A percentile compares a stretch with the other conserved stretches of the same genome.
phyloP scores from a whole-genome alignment of 768 basidiomycete genomes.

The Calocera viscosa region DNA sequence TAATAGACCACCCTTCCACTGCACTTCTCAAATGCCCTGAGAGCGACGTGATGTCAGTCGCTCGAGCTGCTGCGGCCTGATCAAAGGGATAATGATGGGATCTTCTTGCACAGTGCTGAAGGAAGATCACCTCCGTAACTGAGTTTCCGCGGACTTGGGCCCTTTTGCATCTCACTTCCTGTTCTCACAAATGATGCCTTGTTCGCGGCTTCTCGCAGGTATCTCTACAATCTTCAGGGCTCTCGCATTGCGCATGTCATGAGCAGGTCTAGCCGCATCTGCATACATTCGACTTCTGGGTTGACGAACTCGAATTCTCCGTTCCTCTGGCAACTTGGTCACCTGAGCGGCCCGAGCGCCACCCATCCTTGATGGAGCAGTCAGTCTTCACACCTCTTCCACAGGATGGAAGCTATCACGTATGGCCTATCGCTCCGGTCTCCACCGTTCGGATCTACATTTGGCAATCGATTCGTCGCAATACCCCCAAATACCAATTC shows the following conservation, averaged over 20 bases:
- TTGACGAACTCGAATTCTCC: background rate
- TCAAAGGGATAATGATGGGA: background rate
- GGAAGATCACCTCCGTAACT: background rate
- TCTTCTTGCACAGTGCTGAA: background rate
- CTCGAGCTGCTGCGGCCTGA: background rate
- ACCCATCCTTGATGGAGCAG: no score
- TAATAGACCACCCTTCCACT: conserved; percentile 3
- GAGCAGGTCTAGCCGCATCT: background rate
- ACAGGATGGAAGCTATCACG: no score
- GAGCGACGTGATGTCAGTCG: background rate
- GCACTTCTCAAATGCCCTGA: background rate
- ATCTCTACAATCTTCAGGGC: background rate
- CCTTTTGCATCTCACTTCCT: background rate
- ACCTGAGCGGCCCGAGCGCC: background rate
- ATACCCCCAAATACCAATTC: no score
- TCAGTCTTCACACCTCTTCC: no score
- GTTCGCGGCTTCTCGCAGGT: background rate
- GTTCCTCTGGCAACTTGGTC: background rate
- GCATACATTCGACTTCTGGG: background rate
- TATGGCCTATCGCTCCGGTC: no score
- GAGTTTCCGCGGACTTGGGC: conserved; percentile 5
- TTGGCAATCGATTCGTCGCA: no score
- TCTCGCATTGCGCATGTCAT: background rate
- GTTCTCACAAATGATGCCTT: background rate
- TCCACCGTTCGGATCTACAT: no score